These are phyloP conservation scores for Moelleriella libera DNA, from an alignment of 2,329 filamentous ascomycete genomes.

Conservation along the genomic window DNA sequence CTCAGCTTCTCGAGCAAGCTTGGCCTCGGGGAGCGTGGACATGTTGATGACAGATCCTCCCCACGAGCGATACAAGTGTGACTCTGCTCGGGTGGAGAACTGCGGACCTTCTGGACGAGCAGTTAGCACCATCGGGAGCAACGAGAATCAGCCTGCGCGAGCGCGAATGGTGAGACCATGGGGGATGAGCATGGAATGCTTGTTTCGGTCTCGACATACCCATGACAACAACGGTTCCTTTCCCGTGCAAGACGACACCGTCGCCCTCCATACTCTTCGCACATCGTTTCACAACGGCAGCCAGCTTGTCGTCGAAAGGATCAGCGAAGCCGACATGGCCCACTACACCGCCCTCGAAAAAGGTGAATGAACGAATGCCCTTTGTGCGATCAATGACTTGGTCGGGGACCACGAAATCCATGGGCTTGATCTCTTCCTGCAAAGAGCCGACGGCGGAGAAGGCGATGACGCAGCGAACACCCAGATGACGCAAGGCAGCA, in stretches of 20 bases:
- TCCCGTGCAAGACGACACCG: slow-evolving; percentile 70
- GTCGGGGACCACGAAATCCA: slow-evolving; percentile 93
- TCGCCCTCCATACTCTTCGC: slow-evolving; percentile 67
- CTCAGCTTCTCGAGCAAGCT: slow-evolving; percentile 91
- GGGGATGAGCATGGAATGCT: no score
- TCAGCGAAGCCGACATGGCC: slow-evolving; percentile 93
- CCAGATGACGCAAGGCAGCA: slow-evolving; percentile 82
- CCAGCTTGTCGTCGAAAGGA: slow-evolving; percentile 73
- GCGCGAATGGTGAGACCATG: no score
- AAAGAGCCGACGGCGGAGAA: slow-evolving; percentile 92
- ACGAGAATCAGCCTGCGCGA: background rate
- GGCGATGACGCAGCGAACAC: slow-evolving; percentile 81
- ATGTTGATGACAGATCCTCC: slow-evolving; percentile 97
- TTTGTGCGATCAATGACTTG: slow-evolving; percentile 97
- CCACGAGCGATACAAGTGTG: slow-evolving; percentile 87
- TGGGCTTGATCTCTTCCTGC: slow-evolving; percentile 82
- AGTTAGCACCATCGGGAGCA: background rate
- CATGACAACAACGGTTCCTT: slow-evolving; percentile 84
- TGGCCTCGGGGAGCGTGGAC: slow-evolving; percentile 88
- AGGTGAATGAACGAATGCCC: slow-evolving; percentile 86
- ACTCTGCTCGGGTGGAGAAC: slow-evolving; percentile 93
- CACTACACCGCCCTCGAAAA: slow-evolving; percentile 85
- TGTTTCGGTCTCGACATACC: slow-evolving; percentile 32
- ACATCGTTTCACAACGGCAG: slow-evolving; percentile 63
- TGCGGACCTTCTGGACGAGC: slow-evolving; percentile 69